A percentile compares a stretch with the other conserved stretches of the same genome.
Evolutionary conservation across 2,329 filamentous ascomycete species (phyloP).

Genomic region (Penicillium sp.): DNA sequence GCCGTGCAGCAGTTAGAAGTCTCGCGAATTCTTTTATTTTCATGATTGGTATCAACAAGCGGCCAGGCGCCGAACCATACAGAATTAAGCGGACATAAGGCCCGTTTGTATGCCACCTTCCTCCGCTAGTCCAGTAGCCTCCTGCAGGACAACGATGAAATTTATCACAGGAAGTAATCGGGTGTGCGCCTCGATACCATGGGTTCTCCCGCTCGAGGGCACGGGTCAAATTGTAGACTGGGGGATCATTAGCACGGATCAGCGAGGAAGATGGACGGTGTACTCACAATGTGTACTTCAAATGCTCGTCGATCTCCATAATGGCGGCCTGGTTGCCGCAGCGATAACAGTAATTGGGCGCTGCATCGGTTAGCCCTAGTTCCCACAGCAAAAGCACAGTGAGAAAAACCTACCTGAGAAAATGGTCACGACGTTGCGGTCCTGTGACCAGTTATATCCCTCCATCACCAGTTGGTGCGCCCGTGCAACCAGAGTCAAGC

Average conservation of each 20-base stretch:
- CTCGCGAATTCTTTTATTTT: slow-evolving; percentile 38
- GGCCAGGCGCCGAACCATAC: slow-evolving; percentile 34
- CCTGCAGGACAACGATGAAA: slow-evolving; percentile 30
- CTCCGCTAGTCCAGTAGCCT: slow-evolving; percentile 28
- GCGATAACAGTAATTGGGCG: slow-evolving; percentile 94
- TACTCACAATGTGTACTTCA: slow-evolving; percentile 98
- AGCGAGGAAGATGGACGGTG: background rate
- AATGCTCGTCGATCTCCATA: slow-evolving; percentile 99
- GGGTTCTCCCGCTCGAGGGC: slow-evolving; percentile 91
- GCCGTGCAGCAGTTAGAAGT: background rate
- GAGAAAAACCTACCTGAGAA: slow-evolving; percentile 70
- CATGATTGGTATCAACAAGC: slow-evolving; percentile 41
- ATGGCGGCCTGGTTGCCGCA: slow-evolving; percentile 99
- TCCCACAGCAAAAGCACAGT: background rate
- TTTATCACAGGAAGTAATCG: slow-evolving; percentile 87
- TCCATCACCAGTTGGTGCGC: slow-evolving; percentile 99
- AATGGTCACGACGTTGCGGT: slow-evolving; percentile 96
- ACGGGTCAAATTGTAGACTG: slow-evolving; percentile 98
- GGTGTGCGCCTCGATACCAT: slow-evolving; percentile 98
- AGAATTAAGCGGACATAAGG: slow-evolving; percentile 31
- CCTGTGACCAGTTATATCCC: slow-evolving; percentile 99
- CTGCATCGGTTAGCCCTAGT: slow-evolving; percentile 29
- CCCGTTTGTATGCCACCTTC: slow-evolving; percentile 27
- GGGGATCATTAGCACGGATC: slow-evolving; percentile 2
- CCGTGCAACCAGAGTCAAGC: slow-evolving; percentile 87